Conservation (phyloP, 495 filamentous ascomycete genomes). For the Lepidopterella palustris region DNA sequence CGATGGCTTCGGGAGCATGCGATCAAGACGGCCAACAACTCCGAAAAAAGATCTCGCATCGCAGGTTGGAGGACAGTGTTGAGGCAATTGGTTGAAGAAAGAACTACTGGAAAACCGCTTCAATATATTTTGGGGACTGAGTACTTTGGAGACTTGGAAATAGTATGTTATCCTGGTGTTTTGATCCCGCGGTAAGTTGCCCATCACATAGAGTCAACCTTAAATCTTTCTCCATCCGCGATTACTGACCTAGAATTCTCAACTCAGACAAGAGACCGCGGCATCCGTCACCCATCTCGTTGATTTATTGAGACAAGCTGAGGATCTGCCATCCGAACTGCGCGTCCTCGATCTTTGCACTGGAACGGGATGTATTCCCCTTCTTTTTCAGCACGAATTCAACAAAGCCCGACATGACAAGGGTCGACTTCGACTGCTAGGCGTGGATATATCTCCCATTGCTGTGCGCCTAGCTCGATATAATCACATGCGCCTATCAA, state of each 20-base stretch:
- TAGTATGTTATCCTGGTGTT: constrained; percentile 67
- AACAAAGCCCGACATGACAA: constrained; percentile 7
- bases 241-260: not conserved
- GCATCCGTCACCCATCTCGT: constrained; percentile 30
- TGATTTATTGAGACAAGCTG: constrained; percentile 7
- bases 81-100: constrained; percentile 40
- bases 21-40: constrained; percentile 12
- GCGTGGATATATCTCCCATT: constrained; percentile 53
- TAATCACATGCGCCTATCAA: constrained; percentile 8
- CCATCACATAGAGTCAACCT: not conserved
- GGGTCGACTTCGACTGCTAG: constrained; percentile 34
- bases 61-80: constrained; percentile 18
- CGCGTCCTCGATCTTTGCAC: constrained; percentile 80
- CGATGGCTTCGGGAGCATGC: constrained; percentile 76
- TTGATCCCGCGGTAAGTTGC: constrained; percentile 68
- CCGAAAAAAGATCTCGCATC: constrained; percentile 9
- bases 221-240: not conserved
- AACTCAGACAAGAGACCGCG: constrained; percentile 35
- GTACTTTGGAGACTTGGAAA: constrained; percentile 77
- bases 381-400: constrained; percentile 60
- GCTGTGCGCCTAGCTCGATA: constrained; percentile 55
- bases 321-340: constrained; percentile 31
- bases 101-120: constrained; percentile 64
- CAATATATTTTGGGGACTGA: constrained; percentile 89
- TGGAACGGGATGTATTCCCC: constrained; percentile 83